Evolutionary conservation across 345 rosid genomes (phyloP).

Genomic region (Euphorbia lathyris): DNA sequence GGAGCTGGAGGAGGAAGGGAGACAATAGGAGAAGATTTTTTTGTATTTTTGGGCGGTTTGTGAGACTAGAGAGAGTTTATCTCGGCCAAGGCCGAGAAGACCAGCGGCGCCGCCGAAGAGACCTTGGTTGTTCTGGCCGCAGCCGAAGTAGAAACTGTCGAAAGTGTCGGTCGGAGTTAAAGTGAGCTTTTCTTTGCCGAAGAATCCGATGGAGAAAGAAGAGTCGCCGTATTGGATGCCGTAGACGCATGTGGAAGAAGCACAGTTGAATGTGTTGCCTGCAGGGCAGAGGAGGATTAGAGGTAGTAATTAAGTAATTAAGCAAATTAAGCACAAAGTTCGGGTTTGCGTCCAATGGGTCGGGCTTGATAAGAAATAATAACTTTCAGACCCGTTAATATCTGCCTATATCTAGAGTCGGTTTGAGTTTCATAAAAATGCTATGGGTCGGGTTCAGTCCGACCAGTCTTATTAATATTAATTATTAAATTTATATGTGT

Average conservation of each 20-base stretch:
- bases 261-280: slow-evolving; percentile 51
- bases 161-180: slow-evolving; percentile 47
- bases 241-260: slow-evolving; percentile 59
- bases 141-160: slow-evolving; percentile 56
- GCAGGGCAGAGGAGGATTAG: neutral
- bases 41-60: slow-evolving; percentile 61
- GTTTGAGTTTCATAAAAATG: too few relatives aligned
- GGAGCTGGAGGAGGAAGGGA: slow-evolving; percentile 60
- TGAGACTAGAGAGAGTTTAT: slow-evolving; percentile 55
- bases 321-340: too few relatives aligned
- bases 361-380: too few relatives aligned
- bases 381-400: too few relatives aligned
- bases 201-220: slow-evolving; percentile 64
- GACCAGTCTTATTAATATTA: too few relatives aligned
- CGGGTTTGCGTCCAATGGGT: too few relatives aligned
- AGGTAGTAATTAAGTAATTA: neutral
- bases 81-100: slow-evolving; percentile 78
- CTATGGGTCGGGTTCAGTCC: too few relatives aligned
- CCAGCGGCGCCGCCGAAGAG: slow-evolving; percentile 75
- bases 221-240: slow-evolving; percentile 77
- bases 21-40: slow-evolving; percentile 77
- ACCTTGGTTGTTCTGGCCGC: slow-evolving; percentile 79
- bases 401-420: too few relatives aligned
- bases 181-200: slow-evolving; percentile 56
- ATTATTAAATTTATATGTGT: too few relatives aligned